Evolutionary conservation across 352 stramenopile genomes (phyloP).

Genomic region (Phytopythium montanum): DNA sequence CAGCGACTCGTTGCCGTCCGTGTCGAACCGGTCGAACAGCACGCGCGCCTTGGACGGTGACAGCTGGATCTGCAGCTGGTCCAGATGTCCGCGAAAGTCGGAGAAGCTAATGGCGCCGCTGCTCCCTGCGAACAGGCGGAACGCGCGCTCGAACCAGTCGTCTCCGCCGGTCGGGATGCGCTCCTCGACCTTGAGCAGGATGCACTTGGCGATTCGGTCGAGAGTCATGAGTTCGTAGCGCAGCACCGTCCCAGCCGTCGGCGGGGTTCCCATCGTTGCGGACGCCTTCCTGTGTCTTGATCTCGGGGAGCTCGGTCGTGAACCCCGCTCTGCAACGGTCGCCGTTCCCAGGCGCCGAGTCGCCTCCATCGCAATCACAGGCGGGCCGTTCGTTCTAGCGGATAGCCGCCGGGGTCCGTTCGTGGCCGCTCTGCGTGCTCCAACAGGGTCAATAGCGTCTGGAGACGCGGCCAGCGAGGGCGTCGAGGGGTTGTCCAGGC

Average conservation of each 20-base stretch:
- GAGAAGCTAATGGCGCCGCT: conserved; percentile 53
- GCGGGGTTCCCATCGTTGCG: neutral
- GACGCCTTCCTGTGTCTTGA: neutral
- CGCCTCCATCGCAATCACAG: neutral
- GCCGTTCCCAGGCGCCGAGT: neutral
- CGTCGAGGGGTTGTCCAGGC: conserved; percentile 9
- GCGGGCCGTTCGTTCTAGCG: neutral
- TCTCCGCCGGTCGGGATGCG: conserved; percentile 35
- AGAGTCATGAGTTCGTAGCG: conserved; percentile 52
- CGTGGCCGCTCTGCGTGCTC: neutral
- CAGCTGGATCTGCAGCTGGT: conserved; percentile 56
- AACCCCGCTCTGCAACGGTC: neutral
- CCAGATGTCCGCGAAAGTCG: conserved; percentile 55
- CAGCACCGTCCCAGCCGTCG: neutral
- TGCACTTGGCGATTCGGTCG: conserved; percentile 46
- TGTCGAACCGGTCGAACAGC: conserved; percentile 65
- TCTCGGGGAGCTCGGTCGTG: neutral
- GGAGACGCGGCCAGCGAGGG: neutral
- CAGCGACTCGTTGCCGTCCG: conserved; percentile 53
- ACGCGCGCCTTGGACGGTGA: conserved; percentile 45
- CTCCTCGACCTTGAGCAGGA: conserved; percentile 61
- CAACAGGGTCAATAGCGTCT: neutral
- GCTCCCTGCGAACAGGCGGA: conserved; percentile 59
- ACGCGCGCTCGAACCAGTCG: conserved; percentile 53
- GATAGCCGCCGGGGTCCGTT: neutral